Evolutionary conservation across 345 rosid genomes (phyloP).

Genomic region (Laguncularia racemosa): DNA sequence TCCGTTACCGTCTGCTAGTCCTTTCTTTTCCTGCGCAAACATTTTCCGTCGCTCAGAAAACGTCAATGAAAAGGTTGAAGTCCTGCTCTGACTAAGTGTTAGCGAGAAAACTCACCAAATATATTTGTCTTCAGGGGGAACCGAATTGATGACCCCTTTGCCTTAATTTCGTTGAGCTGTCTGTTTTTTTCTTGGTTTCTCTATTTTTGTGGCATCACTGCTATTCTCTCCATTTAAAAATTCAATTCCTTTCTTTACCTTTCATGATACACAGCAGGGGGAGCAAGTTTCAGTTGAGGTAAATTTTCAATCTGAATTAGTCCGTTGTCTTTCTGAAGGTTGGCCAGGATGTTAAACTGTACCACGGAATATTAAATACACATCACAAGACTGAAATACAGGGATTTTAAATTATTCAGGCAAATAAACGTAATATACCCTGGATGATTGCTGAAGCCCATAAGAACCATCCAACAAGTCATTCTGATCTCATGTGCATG

Average conservation of each 20-base stretch:
- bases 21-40: too few relatives aligned
- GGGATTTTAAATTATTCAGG: not conserved
- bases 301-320: constrained; percentile 60
- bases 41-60: too few relatives aligned
- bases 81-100: too few relatives aligned
- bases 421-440: constrained; percentile 33
- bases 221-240: constrained; percentile 59
- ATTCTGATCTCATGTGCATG: constrained; percentile 33
- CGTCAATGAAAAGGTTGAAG: too few relatives aligned
- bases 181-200: constrained; percentile 36
- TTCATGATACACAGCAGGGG: constrained; percentile 89
- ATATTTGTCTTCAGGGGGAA: constrained; percentile 52
- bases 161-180: constrained; percentile 40
- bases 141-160: constrained; percentile 64
- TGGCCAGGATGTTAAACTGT: constrained; percentile 81
- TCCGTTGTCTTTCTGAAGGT: constrained; percentile 59
- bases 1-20: too few relatives aligned
- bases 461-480: constrained; percentile 51
- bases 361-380: constrained; percentile 4
- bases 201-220: constrained; percentile 22
- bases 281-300: constrained; percentile 81
- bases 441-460: constrained; percentile 62
- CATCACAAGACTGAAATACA: not conserved
- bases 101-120: constrained; percentile 44
- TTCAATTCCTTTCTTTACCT: constrained; percentile 51